Evolutionary conservation across 2,329 filamentous ascomycete species (phyloP), one percentile per base, ranked within the genome.

Genomic region (Pseudogymnoascus sp.): DNA sequence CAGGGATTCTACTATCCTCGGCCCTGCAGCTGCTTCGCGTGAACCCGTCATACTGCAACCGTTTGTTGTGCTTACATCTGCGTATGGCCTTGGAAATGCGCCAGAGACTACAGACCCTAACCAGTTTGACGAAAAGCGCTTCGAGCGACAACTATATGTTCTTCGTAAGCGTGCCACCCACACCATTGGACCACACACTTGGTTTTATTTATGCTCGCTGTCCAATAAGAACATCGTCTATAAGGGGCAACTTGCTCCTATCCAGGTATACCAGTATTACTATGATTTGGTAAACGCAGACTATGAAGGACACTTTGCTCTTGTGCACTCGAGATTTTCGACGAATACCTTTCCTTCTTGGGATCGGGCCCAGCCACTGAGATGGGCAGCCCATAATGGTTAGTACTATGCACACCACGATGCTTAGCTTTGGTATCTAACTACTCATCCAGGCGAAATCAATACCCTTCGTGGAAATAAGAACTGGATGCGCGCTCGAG

Each of bases 141-240:
- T 98, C 76, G 95, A 98, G 81, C 87, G 89, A 73, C 93, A 97
- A 80, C 84, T 99, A 63, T 99, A 93, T 77, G 84, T 98, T 67
- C 85, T 99, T 71, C 89, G 93, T 75, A 99, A 99, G 84, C 90
- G 92, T 73, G 90, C 93, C 63, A 96, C 93, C 60, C 92, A 97
- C 80, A 90, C 92, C 72, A 95, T 97, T 75, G 93, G 93, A 66
- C 84, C 97, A 64, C 92, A 96, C 78, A 97, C 97, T 78, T 98
- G 93, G 93, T 98, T 98, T 83, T 98, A 98, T 77, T 83, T 98
- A 65, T 98, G 93, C 83, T 96, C 92, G 61, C 80, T 98, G 70
- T 95, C 77, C 57, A 97, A 96, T 86, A 93, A 93, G 80, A 98
- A 98, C 81, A 98, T 98, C 79, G 91, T 98, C 66, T 98, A 98